Base-by-base conservation (phyloP, 2,329 filamentous ascomycete species). In the Colletotrichum incanum region DNA sequence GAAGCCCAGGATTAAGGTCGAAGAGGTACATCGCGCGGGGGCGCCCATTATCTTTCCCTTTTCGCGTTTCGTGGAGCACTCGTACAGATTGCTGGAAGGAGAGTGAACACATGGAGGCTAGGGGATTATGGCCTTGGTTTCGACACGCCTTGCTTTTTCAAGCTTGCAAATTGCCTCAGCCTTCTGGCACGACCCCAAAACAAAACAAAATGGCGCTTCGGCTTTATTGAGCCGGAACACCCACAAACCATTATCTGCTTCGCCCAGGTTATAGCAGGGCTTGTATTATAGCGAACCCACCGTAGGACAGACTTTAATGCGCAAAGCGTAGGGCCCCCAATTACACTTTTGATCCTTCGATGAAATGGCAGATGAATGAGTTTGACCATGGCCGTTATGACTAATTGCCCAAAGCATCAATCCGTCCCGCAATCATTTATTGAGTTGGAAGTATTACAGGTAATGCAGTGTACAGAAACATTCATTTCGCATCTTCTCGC, bases 91-190 rank as follows among this genome's bases (percentile, higher is more conserved):
- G 67, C 56, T 71, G 49, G 62, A 72, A 67, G 43, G 62, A 61
- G 67, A 65, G 45, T 43, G 47, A 62, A 56, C 34, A 43, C 23
- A n/a, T 26, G 61, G 43, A 73, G 67, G 67, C 37, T 28, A 62
- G n/a, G 67, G 71, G 45, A 67, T 67, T 71, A 23, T 62, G 56
- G 67, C 61, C 60, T 72, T 62, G 61, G 41, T 71, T 71, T 72
- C 56, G 56, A 67, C 55, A 67, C 41, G 61, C 26, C 49, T 62
- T 73, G 65, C 65, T 61, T 72, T 55, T 64, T 72, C 34, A 64
- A 72, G 60, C 66, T 65, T 43, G 45, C 65, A 72, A 47, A 72
- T 60, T 65, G 47, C 66, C 66, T 47, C 59, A 69, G 59, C 66
- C 65, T 60, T 60, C 16, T 39, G 66, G 58, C 70, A 37, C 23